Conservation (phyloP, 768 basidiomycete genomes). For the Lentinula guzmanii region DNA sequence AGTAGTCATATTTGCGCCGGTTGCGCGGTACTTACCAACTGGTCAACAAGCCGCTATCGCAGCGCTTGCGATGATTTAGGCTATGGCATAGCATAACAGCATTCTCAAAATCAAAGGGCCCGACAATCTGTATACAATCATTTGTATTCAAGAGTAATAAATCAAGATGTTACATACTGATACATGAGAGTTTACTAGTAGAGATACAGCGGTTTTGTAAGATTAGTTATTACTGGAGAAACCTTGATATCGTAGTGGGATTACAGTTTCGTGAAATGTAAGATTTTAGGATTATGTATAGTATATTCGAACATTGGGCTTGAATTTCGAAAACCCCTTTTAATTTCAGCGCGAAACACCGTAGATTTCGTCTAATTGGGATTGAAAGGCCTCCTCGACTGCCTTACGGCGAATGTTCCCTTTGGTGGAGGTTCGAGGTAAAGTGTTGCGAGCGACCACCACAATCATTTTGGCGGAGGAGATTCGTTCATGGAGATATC, state of each 20-base stretch:
- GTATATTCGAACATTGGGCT: not conserved
- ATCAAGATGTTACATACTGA: not conserved
- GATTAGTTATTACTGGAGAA: not conserved
- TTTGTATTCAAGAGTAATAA: not conserved
- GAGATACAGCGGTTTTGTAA: not conserved
- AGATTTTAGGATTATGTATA: not conserved
- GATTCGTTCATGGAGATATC: slow-evolving; percentile 55
- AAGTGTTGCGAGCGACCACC: slow-evolving; percentile 37
- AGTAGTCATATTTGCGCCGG: no score
- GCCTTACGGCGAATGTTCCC: slow-evolving; percentile 51
- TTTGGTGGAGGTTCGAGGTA: slow-evolving; percentile 52
- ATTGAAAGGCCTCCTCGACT: slow-evolving; percentile 39
- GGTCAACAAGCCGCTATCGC: not conserved
- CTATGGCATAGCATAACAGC: no score
- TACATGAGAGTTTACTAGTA: not conserved
- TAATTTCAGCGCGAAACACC: slow-evolving; percentile 9
- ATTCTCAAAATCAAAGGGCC: no score
- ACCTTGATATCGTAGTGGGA: not conserved
- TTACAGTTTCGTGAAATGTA: not conserved
- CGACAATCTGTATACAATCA: not conserved
- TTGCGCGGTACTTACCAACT: not conserved
- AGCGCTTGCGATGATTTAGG: no score
- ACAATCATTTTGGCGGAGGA: slow-evolving; percentile 35
- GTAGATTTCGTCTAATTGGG: slow-evolving; percentile 37
- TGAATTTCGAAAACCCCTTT: not conserved